Evolutionary conservation across 2,329 filamentous ascomycete genomes (phyloP), one percentile per base, ranked within the genome.

Genomic region (Hymenoscyphus salicellus): DNA sequence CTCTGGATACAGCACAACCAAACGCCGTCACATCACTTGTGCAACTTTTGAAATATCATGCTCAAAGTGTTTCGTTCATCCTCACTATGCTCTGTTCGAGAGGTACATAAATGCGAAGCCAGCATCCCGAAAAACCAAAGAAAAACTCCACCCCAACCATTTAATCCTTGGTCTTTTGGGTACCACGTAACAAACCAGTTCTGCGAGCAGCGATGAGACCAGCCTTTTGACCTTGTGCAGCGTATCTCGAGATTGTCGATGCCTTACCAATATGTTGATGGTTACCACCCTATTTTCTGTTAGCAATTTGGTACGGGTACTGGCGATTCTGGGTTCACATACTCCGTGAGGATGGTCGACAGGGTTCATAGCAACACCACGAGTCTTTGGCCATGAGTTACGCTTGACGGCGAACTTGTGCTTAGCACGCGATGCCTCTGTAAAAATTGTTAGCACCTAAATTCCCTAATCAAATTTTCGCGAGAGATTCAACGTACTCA

Each of bases 341-440:
- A 75, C 91, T 91, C 91, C 91, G 89, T 95, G 91, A 82, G 91
- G 91, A 89, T 99, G 95, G 85, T 99, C 95, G 79, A 99, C 95
- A 78, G 95, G 95, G 87, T 99, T 99, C 95, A 99, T 99, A 84
- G 95, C 95, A 90, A 99, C 95, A 97, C 95, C 95, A 95, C 95
- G 94, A 88, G 95, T 99, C 92, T 96, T 97, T 84, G 95, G 95
- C 95, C 95, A 99, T 80, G 89, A 94, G 92, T 99, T 98, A 81
- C 95, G 93, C 93, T 99, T 99, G 86, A 97, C 96, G 76, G 93
- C 93, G 86, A 97, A 99, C 91, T 99, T 99, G 82, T 98, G 94
- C 92, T 98, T 99, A 79, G 95, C 95, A 80, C 95, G 92, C 79
- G 94, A 98, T 78, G 95, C 95, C 94, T 99, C 89, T 91, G 86